These are phyloP conservation scores for Mycena belliarum DNA, from an alignment of 768 basidiomycete genomes.

Conservation along the genomic window DNA sequence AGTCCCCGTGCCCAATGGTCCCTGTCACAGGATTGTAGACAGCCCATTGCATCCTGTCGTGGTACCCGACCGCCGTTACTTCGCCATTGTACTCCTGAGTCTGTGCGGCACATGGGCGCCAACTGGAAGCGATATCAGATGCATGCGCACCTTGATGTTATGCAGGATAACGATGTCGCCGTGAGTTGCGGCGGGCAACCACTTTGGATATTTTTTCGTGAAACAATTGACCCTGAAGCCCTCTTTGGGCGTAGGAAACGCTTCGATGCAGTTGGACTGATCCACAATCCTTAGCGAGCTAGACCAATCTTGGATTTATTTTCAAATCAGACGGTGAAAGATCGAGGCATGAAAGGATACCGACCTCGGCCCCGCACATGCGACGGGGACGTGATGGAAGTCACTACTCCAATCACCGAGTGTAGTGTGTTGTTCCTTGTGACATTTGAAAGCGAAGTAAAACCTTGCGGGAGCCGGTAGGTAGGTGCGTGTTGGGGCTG, in stretches of 20 bases:
- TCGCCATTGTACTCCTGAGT: constrained; percentile 18
- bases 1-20: constrained; percentile 38
- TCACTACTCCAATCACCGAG: constrained; percentile 14
- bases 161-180: constrained; percentile 56
- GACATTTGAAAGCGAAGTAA: not conserved
- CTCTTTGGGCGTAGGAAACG: constrained; percentile 23
- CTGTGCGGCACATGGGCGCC: not conserved
- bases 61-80: constrained; percentile 39
- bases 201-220: constrained; percentile 43
- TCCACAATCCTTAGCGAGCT: constrained; percentile 52
- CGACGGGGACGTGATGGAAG: not conserved
- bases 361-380: constrained; percentile 25
- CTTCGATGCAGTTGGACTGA: constrained; percentile 43
- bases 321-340: not conserved
- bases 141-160: constrained; percentile 45
- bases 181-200: constrained; percentile 49
- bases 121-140: not conserved
- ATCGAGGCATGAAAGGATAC: not conserved
- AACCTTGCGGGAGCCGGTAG: not conserved
- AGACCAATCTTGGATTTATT: constrained; percentile 42
- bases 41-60: constrained; percentile 54
- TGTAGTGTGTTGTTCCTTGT: not conserved
- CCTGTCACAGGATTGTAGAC: constrained; percentile 46
- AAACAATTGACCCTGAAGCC: constrained; percentile 53
- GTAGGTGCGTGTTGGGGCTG: not conserved